Evolutionary conservation across 2,329 filamentous ascomycete genomes (phyloP), one percentile per base, ranked within the genome.

Genomic region (Ceratocystis colombiana): DNA sequence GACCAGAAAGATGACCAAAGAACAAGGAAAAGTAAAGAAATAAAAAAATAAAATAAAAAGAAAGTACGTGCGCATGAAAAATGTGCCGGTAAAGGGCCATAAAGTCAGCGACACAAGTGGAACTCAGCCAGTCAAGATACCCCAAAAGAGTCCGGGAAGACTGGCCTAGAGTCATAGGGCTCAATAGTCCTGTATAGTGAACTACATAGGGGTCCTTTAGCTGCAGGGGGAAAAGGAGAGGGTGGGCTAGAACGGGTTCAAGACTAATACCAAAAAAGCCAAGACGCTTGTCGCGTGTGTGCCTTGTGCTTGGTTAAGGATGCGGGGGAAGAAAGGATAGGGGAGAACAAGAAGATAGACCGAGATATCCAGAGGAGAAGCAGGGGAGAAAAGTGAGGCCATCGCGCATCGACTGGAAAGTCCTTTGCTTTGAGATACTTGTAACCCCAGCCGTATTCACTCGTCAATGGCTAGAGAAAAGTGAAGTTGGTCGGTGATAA

Each of bases 201-300:
- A 15, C 50, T 55, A 12, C 25, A 55, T 22, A 59, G 55, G 20
- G 28, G 22, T 17, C 22, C 15, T 12, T 12, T 33, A 37, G 15
- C 55, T n/a, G 55, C 55, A 59, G 55, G 55, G 55, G 55, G n/a
- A 59, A 20, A 37, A n/a, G 53, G 10, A 17, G 53, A 22, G 53
- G 22, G 17, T 17, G 55, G 17, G 17, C 30, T 59, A 59, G 30
- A 37, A 37, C 28, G 20, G 25, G 55, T 20, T 59, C 30, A 53
- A n/a, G 17, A 59, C 28, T 59, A 37, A 37, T n/a, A n/a, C 55
- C 22, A 28, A 28, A 37, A 59, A 37, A 59, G 28, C 28, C 55
- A 59, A 59, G 55, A 37, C 12, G 28, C 33, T 59, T 59, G 28
- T 59, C 55, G 53, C 53, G 55, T 37, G 55, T 37, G 55, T 59